These are phyloP conservation scores for Termitomyces sp. DNA, from an alignment of 768 basidiomycete species.

Conservation along the genomic window DNA sequence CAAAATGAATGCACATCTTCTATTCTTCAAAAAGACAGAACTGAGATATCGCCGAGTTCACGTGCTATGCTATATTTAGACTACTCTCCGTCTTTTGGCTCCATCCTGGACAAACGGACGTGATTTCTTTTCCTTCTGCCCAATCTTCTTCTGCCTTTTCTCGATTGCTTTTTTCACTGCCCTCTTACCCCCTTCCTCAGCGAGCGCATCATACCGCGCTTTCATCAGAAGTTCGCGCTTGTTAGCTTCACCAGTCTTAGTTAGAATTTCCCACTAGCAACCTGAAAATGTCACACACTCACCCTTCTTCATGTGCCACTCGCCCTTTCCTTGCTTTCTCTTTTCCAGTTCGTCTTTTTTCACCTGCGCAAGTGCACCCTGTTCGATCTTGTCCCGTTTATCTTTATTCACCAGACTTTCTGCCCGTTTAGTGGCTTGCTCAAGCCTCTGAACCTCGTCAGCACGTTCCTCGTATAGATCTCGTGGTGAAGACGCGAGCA, in stretches of 20 bases:
- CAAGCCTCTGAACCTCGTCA: conserved; percentile 64
- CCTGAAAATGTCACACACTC: conserved; percentile 19
- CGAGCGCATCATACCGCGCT: conserved; percentile 77
- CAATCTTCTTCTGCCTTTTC: conserved; percentile 83
- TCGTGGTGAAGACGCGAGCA: conserved; percentile 54
- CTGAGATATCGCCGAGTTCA: background rate
- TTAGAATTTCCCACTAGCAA: conserved; percentile 3
- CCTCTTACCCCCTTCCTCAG: conserved; percentile 66
- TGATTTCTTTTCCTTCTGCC: conserved; percentile 85
- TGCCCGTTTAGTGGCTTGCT: conserved; percentile 66
- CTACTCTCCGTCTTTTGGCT: conserved; percentile 17
- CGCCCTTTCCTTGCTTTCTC: conserved; percentile 69
- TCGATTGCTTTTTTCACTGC: conserved; percentile 87
- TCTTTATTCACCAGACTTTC: conserved; percentile 77
- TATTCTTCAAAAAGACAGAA: background rate
- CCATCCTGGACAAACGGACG: conserved; percentile 49
- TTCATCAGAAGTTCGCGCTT: conserved; percentile 69
- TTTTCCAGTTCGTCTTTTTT: conserved; percentile 62
- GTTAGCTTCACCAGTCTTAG: conserved; percentile 47
- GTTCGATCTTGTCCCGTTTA: conserved; percentile 63
- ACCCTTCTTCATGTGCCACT: conserved; percentile 87
- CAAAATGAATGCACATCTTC: background rate
- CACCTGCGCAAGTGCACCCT: conserved; percentile 52
- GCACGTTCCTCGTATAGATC: conserved; percentile 57
- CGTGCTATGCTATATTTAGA: conserved; percentile 11